Conservation (phyloP, 1,284 basidiomycete species). For the Phaffia rhodozyma region DNA sequence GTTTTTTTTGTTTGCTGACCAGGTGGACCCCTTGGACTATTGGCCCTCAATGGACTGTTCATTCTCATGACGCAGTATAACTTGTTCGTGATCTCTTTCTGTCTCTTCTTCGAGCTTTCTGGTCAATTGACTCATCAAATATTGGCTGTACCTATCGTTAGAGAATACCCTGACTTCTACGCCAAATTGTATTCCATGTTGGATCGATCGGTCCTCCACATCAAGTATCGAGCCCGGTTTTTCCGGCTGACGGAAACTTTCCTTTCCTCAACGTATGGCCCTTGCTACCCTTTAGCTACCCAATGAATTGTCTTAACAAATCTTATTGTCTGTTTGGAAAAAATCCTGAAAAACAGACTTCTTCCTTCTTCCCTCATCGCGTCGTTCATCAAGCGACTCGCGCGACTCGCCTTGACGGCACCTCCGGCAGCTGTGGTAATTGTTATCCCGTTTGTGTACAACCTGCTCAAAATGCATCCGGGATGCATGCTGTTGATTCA, state of each 20-base stretch:
- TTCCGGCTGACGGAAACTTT: conserved; percentile 87
- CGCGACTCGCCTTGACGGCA: conserved; percentile 68
- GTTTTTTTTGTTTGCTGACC: neutral
- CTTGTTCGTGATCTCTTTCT: conserved; percentile 46
- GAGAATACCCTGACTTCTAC: conserved; percentile 94
- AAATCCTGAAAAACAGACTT: conserved; percentile 44
- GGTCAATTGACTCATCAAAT: neutral
- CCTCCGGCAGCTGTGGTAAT: conserved; percentile 85
- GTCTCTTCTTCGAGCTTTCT: neutral
- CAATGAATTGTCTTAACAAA: too few relatives aligned
- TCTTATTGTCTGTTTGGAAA: neutral
- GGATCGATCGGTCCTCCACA: conserved; percentile 73
- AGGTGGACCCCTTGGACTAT: conserved; percentile 76
- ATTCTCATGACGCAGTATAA: conserved; percentile 87
- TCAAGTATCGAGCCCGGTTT: conserved; percentile 85
- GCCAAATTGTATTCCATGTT: conserved; percentile 83
- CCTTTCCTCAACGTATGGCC: conserved; percentile 68
- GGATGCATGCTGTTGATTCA: conserved; percentile 89
- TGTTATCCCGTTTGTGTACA: conserved; percentile 87
- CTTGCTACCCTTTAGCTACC: neutral
- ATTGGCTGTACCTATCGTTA: conserved; percentile 27
- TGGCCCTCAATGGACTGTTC: conserved; percentile 86
- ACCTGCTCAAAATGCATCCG: conserved; percentile 84
- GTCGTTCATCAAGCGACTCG: conserved; percentile 84
- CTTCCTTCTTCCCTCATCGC: conserved; percentile 79